Evolutionary conservation across 2,329 filamentous ascomycete genomes (phyloP), one percentile per base, ranked within the genome.

Genomic region (Raffaelea albimanens): DNA sequence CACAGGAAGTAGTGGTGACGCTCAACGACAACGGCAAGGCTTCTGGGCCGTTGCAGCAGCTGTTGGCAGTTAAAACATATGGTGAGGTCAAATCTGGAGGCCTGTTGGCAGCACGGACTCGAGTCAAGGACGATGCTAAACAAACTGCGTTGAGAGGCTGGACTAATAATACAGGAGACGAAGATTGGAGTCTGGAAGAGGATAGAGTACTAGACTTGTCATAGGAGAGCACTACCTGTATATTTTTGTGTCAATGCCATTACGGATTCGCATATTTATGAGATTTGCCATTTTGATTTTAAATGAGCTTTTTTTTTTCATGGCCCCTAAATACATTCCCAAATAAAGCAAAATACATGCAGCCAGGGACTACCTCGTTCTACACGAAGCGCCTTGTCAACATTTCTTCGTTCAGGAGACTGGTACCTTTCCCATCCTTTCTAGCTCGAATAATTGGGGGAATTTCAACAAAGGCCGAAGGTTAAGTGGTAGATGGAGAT

Each of bases 1-100:
- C 72, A 2, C 54, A 61, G 2, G 67, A 74, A 8, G 56, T 83
- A 21, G 70, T 72, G 1, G 50, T 2, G 38, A 43, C 4, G 4
- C 10, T 39, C 14, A n/a, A 20, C 16, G 13, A 19, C 9, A 20
- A 13, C 25, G 25, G 25, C 7, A 29, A 7, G 25, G 34, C 8
- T 7, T 8, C 5, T 7, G 33, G 10, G 33, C 48, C 4, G 47
- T 40, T 49, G 3, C 47, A 43, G 4, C 33, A 25, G 13, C n/a
- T 46, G 21, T 33, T 50, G 7, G 3, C 23, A 5, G 34, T 18
- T 0, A 13, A 16, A 11, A 47, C 43, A 4, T 55, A 55, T 34
- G 43, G 20, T 2, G 23, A 18, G 3, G 39, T 55, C 8, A 55
- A 55, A n/a, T 4, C 20, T 2, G 31, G 39, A 16, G 16, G 11